Evolutionary conservation across 2,329 filamentous ascomycete genomes (phyloP), one percentile per base, ranked within the genome.

Genomic region (Bipolaris sorokiniana): DNA sequence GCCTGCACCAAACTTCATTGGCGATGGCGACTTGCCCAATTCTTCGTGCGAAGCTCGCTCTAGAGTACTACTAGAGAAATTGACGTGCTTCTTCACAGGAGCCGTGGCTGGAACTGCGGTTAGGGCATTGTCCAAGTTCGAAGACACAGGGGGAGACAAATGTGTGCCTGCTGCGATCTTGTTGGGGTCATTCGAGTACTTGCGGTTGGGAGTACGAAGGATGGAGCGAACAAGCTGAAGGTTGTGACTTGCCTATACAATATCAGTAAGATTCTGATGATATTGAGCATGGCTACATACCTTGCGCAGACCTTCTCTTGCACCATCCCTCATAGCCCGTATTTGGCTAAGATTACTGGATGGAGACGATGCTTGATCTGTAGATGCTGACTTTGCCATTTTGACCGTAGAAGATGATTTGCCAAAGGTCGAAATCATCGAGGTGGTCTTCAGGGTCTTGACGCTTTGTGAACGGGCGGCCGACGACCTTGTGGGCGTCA

Each of bases 401-500:
- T 81, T 79, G 68, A 84, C 87, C 22, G 82, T 82, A 7, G 85
- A 79, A 3, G 82, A 78, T n/a, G 82, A 82, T 18, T 75, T 76
- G 16, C 76, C 67, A 20, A 84, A 77, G 9, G 86, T 85, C 46
- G 82, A 84, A 28, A 83, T 80, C 70, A 86, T 82, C 16, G 79
- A 82, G 20, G 79, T 79, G 51, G 75, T 73, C 67, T 80, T 81
- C 22, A 68, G 59, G 7, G 73, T 69, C 65, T 82, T 84, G 42
- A 84, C 78, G 63, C 81, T 86, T 52, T 82, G 77, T 45, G 83
- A 78, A 41, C 88, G 87, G 33, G 87, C 85, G 49, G 90, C 75
- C 1, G 90, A 91, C 7, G 91, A 81, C 73, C 91, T 92, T 7
- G 90, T 95, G 0, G 92, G 92, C 5, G 91, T 96, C 75, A 88